A percentile compares a stretch with the other conserved stretches of the same genome.
These are phyloP conservation scores for Schoenoplectus triqueter DNA, from an alignment of 202 grass and related monocot species.

Conservation along the genomic window DNA sequence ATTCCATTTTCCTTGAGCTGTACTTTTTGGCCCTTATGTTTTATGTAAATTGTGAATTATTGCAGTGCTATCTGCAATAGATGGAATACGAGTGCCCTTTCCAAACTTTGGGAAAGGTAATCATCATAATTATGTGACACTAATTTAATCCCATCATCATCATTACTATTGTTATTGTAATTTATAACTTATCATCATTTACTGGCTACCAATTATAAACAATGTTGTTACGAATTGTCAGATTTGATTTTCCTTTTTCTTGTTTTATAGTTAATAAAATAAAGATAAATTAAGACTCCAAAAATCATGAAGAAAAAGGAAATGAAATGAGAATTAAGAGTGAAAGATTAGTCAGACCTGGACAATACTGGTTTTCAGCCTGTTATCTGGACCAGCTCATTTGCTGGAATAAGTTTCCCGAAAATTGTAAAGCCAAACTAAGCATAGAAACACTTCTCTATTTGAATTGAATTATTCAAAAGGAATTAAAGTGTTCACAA, in stretches of 20 bases:
- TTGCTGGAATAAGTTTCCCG: neutral
- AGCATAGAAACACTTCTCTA: neutral
- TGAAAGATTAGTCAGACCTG: neutral
- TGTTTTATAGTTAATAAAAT: neutral
- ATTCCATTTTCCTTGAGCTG: neutral
- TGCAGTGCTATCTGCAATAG: slow-evolving; percentile 49
- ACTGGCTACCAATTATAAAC: neutral
- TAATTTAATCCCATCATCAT: neutral
- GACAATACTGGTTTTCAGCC: neutral
- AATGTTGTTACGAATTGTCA: neutral
- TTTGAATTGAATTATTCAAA: neutral
- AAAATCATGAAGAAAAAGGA: neutral
- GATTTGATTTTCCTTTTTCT: neutral
- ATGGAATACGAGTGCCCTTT: slow-evolving; percentile 42
- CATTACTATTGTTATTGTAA: neutral
- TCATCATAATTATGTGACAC: slow-evolving; percentile 11
- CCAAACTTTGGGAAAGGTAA: slow-evolving; percentile 44
- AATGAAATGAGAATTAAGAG: neutral
- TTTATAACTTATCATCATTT: neutral
- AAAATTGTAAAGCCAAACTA: neutral
- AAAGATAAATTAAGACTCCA: neutral
- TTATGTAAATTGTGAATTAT: slow-evolving; percentile 14
- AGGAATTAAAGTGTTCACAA: neutral
- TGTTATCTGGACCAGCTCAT: neutral
- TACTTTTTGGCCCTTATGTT: neutral